Evolutionary conservation across 192 early-diverging fungal genomes (phyloP).

Genomic region (Ramicandelaber brevisporus): DNA sequence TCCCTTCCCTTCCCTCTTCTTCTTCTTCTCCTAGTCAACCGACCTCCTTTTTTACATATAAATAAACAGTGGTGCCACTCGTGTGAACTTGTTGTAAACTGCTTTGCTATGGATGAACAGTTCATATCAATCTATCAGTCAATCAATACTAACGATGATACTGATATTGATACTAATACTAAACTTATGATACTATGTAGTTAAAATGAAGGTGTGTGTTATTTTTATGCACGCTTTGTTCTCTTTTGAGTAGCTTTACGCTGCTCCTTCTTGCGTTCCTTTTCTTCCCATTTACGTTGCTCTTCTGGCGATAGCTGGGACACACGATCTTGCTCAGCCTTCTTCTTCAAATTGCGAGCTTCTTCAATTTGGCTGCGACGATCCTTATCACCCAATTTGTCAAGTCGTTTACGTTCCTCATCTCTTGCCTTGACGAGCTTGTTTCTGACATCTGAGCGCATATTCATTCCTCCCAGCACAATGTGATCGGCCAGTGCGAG

Average conservation of each 20-base stretch:
- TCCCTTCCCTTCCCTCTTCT: no score
- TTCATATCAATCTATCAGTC: not conserved
- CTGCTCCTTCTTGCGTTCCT: constrained; percentile 38
- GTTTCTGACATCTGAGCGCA: constrained; percentile 16
- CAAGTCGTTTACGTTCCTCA: constrained; percentile 28
- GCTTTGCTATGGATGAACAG: not conserved
- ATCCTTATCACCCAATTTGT: constrained; percentile 32
- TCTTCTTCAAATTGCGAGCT: constrained; percentile 36
- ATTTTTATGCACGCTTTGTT: constrained; percentile 22
- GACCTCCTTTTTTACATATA: not conserved
- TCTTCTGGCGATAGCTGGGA: constrained; percentile 45
- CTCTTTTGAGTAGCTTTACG: constrained; percentile 36
- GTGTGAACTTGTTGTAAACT: not conserved
- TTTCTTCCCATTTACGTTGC: constrained; percentile 69
- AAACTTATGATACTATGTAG: constrained; percentile 1
- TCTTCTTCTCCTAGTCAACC: no score
- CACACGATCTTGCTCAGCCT: constrained; percentile 30
- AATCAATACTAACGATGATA: not conserved
- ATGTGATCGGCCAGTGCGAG: constrained; percentile 14
- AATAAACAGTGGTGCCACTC: constrained; percentile 1
- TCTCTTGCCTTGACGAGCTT: constrained; percentile 38
- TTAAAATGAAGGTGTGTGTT: no score
- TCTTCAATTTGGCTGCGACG: constrained; percentile 41
- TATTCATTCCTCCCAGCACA: constrained; percentile 5
- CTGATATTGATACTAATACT: not conserved